These are phyloP conservation scores for Limnanthes douglasii DNA, from an alignment of 345 rosid genomes.

Conservation along the genomic window DNA sequence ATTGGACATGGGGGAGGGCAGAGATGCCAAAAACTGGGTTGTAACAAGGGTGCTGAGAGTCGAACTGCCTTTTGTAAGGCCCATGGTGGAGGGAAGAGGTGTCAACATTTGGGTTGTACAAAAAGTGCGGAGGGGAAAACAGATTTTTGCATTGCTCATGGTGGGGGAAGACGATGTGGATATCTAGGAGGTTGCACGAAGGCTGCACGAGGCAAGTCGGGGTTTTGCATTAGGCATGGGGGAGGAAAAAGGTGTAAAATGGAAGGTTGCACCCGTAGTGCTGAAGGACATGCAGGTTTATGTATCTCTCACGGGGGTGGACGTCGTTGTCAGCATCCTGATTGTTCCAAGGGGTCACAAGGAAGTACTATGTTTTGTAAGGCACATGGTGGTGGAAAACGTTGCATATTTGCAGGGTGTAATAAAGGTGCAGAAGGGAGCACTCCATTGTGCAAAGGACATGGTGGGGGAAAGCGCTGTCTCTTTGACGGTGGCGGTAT, in stretches of 20 bases:
- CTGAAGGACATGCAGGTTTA: constrained; percentile 90
- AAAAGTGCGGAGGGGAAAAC: constrained; percentile 96
- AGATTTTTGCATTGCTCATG: constrained; percentile 79
- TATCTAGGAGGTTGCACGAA: constrained; percentile 53
- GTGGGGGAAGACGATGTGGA: constrained; percentile 86
- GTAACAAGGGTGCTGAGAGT: constrained; percentile 88
- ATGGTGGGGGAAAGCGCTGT: constrained; percentile 96
- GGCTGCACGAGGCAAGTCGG: constrained; percentile 93
- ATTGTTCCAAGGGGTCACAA: constrained; percentile 78
- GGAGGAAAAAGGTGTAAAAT: constrained; percentile 90
- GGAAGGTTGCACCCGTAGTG: constrained; percentile 73
- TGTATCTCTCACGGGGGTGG: constrained; percentile 99
- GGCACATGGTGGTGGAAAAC: constrained; percentile 95
- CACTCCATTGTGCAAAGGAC: constrained; percentile 90
- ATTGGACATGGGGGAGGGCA: constrained; percentile 98
- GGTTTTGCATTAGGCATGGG: constrained; percentile 89
- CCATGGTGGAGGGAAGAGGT: constrained; percentile 95
- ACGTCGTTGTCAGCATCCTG: constrained; percentile 51
- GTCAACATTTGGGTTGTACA: constrained; percentile 86
- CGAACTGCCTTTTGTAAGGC: constrained; percentile 91
- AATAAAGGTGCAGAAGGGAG: constrained; percentile 94
- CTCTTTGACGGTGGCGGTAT: constrained; percentile 86
- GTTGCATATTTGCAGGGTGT: constrained; percentile 88
- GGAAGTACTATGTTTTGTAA: constrained; percentile 91
- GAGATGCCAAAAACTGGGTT: constrained; percentile 76